Percentiles rank a stretch among this genome's conserved stretches.
phyloP scores from a whole-genome alignment of 1,284 basidiomycete genomes.

The Heliocybe sulcata region DNA sequence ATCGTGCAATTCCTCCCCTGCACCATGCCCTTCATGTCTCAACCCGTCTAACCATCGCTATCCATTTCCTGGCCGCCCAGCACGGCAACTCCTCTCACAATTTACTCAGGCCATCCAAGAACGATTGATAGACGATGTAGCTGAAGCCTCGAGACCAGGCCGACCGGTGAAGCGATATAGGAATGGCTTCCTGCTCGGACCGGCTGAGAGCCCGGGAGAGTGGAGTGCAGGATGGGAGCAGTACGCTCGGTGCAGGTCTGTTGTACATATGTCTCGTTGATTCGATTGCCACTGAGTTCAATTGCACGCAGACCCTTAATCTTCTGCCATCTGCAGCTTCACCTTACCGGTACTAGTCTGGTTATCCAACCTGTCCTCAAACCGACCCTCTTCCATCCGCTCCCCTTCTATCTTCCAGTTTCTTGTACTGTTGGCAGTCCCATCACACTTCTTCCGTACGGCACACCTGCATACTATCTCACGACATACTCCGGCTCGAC shows the following conservation, averaged over 20 bases:
- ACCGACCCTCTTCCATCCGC: constrained; percentile 43
- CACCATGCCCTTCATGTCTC: constrained; percentile 35
- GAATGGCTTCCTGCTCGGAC: constrained; percentile 53
- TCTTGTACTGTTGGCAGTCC: constrained; percentile 47
- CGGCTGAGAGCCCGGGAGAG: constrained; percentile 34
- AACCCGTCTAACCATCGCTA: constrained; percentile 10
- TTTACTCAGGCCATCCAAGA: constrained; percentile 41
- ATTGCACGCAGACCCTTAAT: constrained; percentile 39
- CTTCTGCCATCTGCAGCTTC: constrained; percentile 52
- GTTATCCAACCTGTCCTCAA: constrained; percentile 53
- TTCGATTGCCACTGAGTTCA: not conserved
- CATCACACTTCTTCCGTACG: constrained; percentile 59
- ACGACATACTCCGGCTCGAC: constrained; percentile 57
- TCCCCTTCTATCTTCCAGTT: constrained; percentile 28
- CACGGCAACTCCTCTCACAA: constrained; percentile 35
- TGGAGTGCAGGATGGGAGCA: constrained; percentile 62
- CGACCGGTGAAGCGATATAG: constrained; percentile 35
- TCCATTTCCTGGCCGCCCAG: constrained; percentile 32
- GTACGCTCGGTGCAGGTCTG: constrained; percentile 37
- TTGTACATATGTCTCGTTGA: constrained; percentile 1
- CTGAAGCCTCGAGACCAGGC: constrained; percentile 22
- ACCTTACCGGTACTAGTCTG: constrained; percentile 39
- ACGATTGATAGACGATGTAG: constrained; percentile 48
- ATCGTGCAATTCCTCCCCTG: constrained; percentile 30
- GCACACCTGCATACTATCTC: constrained; percentile 65